A percentile compares a stretch with the other conserved stretches of the same genome.
Conservation (phyloP, 129 eudicot genomes). For the Mikania micrantha region DNA sequence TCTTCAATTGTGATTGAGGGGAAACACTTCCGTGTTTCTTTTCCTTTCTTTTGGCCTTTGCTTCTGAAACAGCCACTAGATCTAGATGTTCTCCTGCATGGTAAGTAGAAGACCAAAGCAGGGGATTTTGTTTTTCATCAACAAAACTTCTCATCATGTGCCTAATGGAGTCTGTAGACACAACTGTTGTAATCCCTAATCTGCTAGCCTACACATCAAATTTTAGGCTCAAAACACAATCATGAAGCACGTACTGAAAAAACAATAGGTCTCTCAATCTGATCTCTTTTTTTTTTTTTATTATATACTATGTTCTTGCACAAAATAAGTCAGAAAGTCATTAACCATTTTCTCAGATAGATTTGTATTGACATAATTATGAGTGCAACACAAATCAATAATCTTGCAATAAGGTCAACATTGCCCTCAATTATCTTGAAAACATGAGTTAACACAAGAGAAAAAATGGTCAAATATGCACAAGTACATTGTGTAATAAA, state of each 20-base stretch:
- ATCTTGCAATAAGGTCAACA: background rate
- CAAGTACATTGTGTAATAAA: background rate
- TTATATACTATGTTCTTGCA: background rate
- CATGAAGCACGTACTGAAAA: background rate
- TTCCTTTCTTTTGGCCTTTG: constrained; percentile 54
- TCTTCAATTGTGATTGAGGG: too few species aligned
- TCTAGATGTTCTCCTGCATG: constrained; percentile 75
- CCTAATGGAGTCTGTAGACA: constrained; percentile 71
- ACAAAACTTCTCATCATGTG: constrained; percentile 87
- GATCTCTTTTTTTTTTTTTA: background rate
- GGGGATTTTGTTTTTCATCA: constrained; percentile 66
- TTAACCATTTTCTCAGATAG: background rate
- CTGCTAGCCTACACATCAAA: constrained; percentile 61
- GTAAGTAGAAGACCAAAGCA: constrained; percentile 63
- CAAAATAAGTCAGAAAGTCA: background rate
- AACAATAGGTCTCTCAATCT: background rate
- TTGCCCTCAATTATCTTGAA: background rate
- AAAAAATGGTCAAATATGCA: background rate
- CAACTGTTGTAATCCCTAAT: constrained; percentile 68
- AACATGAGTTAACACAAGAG: too few species aligned
- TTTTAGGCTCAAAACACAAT: background rate
- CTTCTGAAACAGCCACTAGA: constrained; percentile 72
- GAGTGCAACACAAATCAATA: background rate
- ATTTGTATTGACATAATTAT: background rate
- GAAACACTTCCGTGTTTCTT: too few species aligned